Evolutionary conservation across 805 yeast genomes (phyloP).

Genomic region (Hemisphaericaspora nanyangensis): DNA sequence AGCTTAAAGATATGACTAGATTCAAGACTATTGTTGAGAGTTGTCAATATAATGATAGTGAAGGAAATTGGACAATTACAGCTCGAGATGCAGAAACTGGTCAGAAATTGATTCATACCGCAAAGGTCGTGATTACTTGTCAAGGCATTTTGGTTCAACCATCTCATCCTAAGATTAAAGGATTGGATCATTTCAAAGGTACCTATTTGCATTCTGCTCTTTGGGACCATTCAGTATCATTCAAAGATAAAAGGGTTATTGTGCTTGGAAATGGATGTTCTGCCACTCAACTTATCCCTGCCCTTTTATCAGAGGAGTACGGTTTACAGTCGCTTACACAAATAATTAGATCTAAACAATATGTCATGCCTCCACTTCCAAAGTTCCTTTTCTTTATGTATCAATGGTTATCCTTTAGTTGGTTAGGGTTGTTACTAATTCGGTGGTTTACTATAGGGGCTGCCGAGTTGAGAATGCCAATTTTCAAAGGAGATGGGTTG

Average conservation of each 20-base stretch:
- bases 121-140: slow-evolving; percentile 23
- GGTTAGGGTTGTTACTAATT: slow-evolving; percentile 24
- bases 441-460: slow-evolving; percentile 23
- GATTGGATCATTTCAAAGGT: slow-evolving; percentile 34
- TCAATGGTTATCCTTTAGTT: slow-evolving; percentile 19
- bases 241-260: slow-evolving; percentile 32
- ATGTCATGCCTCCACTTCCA: slow-evolving; percentile 38
- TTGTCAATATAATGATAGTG: slow-evolving; percentile 18
- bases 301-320: slow-evolving; percentile 20
- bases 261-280: slow-evolving; percentile 43
- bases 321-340: slow-evolving; percentile 27
- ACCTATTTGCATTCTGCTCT: slow-evolving; percentile 39
- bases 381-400: slow-evolving; percentile 16
- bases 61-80: slow-evolving; percentile 25
- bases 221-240: slow-evolving; percentile 30
- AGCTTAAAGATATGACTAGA: slow-evolving; percentile 18
- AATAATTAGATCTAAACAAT: slow-evolving; percentile 33
- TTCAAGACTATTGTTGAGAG: slow-evolving; percentile 15
- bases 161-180: slow-evolving; percentile 23
- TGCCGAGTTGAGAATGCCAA: slow-evolving; percentile 35
- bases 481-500: slow-evolving; percentile 28
- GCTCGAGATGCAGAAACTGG: slow-evolving; percentile 27
- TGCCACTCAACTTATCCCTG: slow-evolving; percentile 39
- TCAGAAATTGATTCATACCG: slow-evolving; percentile 25
- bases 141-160: slow-evolving; percentile 39